Conservation (phyloP, 2,329 filamentous ascomycete species). For the Aschersonia sp. region DNA sequence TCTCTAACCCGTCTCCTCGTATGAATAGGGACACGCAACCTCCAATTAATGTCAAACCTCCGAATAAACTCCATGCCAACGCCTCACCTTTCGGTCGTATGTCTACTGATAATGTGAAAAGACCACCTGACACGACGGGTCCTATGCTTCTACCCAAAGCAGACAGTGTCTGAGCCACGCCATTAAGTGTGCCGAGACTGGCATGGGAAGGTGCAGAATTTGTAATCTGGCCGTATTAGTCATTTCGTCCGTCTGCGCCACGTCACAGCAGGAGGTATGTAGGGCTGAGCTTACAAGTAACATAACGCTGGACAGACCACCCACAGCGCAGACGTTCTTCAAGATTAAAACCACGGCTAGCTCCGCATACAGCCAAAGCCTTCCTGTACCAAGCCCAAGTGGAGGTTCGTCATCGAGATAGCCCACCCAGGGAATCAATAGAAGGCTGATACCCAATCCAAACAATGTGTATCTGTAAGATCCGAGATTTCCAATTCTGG, state of each 20-base stretch:
- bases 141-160: constrained; percentile 80
- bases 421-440: constrained; percentile 80
- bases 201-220: constrained; percentile 81
- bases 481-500: constrained; percentile 68
- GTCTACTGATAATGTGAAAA: constrained; percentile 67
- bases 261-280: too few relatives aligned
- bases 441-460: constrained; percentile 68
- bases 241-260: neutral
- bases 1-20: constrained; percentile 45
- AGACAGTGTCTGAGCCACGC: constrained; percentile 83
- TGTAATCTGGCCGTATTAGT: constrained; percentile 49
- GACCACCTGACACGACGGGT: constrained; percentile 71
- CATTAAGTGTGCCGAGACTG: constrained; percentile 80
- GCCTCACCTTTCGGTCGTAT: constrained; percentile 70
- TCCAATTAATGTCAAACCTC: constrained; percentile 64
- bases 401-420: constrained; percentile 48
- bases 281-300: constrained; percentile 48
- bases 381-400: constrained; percentile 45
- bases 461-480: constrained; percentile 69
- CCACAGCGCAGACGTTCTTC: constrained; percentile 83
- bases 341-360: constrained; percentile 68
- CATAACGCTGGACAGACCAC: constrained; percentile 78
- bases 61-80: constrained; percentile 77
- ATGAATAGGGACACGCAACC: constrained; percentile 72
- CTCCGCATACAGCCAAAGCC: constrained; percentile 62